phyloP scores from a whole-genome alignment of 2,329 filamentous ascomycete species.

The Periconia digitata region DNA sequence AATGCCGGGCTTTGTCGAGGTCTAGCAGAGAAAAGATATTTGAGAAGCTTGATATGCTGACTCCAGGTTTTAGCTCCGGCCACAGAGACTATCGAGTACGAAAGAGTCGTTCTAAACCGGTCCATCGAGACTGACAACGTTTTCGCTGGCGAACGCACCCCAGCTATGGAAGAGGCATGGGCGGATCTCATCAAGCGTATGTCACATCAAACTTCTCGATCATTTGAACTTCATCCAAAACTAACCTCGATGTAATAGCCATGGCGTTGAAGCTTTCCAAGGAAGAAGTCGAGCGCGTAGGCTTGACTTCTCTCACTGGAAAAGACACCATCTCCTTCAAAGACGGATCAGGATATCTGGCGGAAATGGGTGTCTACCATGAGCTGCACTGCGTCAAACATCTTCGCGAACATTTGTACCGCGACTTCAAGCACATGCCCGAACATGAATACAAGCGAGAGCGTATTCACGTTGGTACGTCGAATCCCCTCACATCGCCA shows the following conservation, averaged over 20 bases:
- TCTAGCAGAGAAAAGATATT: too few relatives aligned
- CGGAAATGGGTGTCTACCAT: conserved; percentile 6
- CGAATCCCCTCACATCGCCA: too few relatives aligned
- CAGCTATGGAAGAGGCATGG: conserved; percentile 6
- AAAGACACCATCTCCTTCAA: conserved; percentile 4
- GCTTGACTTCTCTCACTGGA: conserved; percentile 3
- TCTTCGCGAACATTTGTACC: background rate
- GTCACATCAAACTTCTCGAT: background rate
- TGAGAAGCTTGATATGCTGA: background rate
- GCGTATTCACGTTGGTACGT: too few relatives aligned
- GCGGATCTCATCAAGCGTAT: conserved; percentile 5
- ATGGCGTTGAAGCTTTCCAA: conserved; percentile 5
- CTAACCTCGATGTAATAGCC: conserved; percentile 1
- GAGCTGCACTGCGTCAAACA: conserved; percentile 9
- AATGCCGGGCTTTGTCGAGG: too few relatives aligned
- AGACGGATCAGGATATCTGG: conserved; percentile 6
- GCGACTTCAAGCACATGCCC: too few relatives aligned
- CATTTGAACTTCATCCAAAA: background rate
- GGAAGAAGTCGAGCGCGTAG: background rate
- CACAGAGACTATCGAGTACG: conserved; percentile 2
- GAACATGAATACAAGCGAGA: too few relatives aligned
- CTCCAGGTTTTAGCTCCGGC: background rate
- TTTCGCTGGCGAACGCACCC: conserved; percentile 2
- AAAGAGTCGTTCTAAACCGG: background rate
- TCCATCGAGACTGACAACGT: conserved; percentile 5